Evolutionary conservation across 805 yeast genomes (phyloP), one percentile per base, ranked within the genome.

Genomic region (Cyberlindnera americana): DNA sequence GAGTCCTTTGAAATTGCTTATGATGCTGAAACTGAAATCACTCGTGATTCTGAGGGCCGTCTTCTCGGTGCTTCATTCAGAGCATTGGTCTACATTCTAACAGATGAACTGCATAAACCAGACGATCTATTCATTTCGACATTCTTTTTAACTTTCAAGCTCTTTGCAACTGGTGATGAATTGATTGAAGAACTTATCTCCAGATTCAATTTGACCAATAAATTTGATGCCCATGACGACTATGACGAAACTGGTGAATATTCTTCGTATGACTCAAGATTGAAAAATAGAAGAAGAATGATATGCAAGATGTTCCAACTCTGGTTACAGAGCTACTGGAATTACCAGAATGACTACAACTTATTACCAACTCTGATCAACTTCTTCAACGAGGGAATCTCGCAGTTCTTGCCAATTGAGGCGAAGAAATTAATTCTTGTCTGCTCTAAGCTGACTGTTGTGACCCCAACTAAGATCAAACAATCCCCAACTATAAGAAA

Each of bases 311-410:
- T 83, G 59, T 76, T 89, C 56, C 84, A 79, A 57, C 66, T 77
- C 25, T 91, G 99, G 99, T 64, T 91, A 60, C 95, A 88, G 60
- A 81, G 93, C 37, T 89, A 83, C 57, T 91, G 96, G 96, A 77
- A 80, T 47, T 76, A 74, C 34, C 69, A 72, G 30, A 55, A 53
- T 15, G 95, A 89, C 58, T 75, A 73, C 45, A 62, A 60, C 19
- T 65, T 81, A 28, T 63, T 89, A 33, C 77, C 93, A 11, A 81
- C 87, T 0, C 64, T 88, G 53, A 72, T 84, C 32, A 84, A 84
- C 53, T 83, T 88, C 56, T 81, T 86, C 54, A 85, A 84, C 57
- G 95, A 85, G 60, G 88, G 81, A 12, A 69, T 80, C n/a, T 67
- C 76, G n/a, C 54, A 59, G 11, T 67, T 59, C 41, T 62, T 83